Percentiles rank a stretch among this genome's conserved stretches.
Evolutionary conservation across 192 early-diverging fungal genomes (phyloP).

Genomic region (Powellomyces hirtus): DNA sequence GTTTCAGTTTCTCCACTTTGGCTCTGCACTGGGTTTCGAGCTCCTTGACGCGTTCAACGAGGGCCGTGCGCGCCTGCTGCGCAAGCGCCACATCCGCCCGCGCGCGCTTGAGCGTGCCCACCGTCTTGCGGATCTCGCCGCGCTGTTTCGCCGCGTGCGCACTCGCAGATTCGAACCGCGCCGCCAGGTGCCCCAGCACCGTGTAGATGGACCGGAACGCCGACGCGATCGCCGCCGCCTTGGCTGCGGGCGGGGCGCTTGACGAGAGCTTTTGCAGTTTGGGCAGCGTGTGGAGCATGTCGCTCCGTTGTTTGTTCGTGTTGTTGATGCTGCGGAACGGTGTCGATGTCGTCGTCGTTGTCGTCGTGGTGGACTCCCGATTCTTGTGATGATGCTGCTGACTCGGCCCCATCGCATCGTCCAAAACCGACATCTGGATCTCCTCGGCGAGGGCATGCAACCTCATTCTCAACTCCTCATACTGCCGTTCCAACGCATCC

Average conservation of each 20-base stretch:
- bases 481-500: neutral
- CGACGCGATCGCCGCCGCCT: neutral
- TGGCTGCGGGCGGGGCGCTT: neutral
- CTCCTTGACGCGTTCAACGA: slow-evolving; percentile 1
- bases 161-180: neutral
- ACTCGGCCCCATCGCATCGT: neutral
- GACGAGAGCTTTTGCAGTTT: neutral
- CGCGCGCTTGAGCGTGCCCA: neutral
- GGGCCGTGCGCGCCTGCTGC: neutral
- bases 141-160: neutral
- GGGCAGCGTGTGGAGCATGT: too few relatives aligned
- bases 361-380: neutral
- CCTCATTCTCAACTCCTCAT: neutral
- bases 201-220: neutral
- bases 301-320: too few relatives aligned
- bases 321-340: too few relatives aligned
- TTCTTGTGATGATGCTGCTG: neutral
- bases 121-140: neutral
- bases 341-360: neutral
- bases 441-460: neutral
- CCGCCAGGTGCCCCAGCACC: neutral
- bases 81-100: neutral
- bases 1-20: neutral
- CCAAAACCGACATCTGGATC: neutral
- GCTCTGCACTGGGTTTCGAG: neutral